These are phyloP conservation scores for Amborella trichopoda DNA, from an alignment of 164 flowering plant genomes.

Conservation along the genomic window DNA sequence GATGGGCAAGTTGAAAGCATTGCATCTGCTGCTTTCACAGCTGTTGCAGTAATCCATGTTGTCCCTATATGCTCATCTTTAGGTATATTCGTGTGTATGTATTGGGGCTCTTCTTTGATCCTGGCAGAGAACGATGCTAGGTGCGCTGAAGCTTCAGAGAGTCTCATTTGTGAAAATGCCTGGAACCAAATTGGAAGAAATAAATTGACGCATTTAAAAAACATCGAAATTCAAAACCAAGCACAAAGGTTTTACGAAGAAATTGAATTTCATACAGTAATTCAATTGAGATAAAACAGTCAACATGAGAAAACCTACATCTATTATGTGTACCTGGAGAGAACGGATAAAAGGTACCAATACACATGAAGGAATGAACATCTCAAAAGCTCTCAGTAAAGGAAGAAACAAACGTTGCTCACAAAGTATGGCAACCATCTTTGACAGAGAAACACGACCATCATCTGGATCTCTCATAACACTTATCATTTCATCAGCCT, in stretches of 20 bases:
- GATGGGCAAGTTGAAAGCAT: slow-evolving; percentile 81
- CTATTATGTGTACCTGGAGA: slow-evolving; percentile 58
- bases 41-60: slow-evolving; percentile 77
- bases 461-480: slow-evolving; percentile 39
- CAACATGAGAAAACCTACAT: not conserved
- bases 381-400: slow-evolving; percentile 86
- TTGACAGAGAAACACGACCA: slow-evolving; percentile 47
- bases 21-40: slow-evolving; percentile 86
- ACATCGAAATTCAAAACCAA: too few relatives aligned
- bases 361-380: slow-evolving; percentile 92
- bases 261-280: not conserved
- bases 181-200: slow-evolving; percentile 12
- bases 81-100: slow-evolving; percentile 20
- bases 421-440: slow-evolving; percentile 92
- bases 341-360: slow-evolving; percentile 85
- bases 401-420: slow-evolving; percentile 85
- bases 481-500: slow-evolving; percentile 16
- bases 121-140: slow-evolving; percentile 73
- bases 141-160: slow-evolving; percentile 93
- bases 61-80: slow-evolving; percentile 45
- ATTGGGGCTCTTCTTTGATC: slow-evolving; percentile 67
- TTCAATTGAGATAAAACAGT: not conserved
- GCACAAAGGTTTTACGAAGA: not conserved
- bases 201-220: not conserved
- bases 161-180: slow-evolving; percentile 98